phyloP scores from a whole-genome alignment of 192 early-diverging fungal genomes.

The Fimicolochytrium jonesii region DNA sequence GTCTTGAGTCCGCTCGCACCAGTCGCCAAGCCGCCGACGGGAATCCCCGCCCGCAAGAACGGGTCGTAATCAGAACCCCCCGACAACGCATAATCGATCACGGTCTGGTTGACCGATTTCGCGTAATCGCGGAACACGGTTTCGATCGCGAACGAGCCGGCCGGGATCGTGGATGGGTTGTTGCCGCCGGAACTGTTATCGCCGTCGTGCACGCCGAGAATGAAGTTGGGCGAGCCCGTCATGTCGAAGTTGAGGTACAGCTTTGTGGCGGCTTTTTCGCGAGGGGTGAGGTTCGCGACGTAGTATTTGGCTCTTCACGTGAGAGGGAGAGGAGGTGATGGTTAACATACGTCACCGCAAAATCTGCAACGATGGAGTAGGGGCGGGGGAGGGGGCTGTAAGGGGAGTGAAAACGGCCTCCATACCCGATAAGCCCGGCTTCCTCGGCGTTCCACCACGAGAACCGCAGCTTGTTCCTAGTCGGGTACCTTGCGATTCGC shows the following conservation, averaged over 20 bases:
- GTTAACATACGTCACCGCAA: too few relatives aligned
- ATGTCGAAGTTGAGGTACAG: constrained; percentile 42
- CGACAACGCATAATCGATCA: constrained; percentile 24
- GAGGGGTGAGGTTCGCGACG: constrained; percentile 31
- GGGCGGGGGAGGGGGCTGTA: too few relatives aligned
- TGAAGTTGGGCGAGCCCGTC: constrained; percentile 45
- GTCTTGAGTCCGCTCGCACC: constrained; percentile 37
- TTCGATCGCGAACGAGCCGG: constrained; percentile 8
- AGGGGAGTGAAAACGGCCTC: too few relatives aligned
- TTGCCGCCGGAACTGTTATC: not conserved
- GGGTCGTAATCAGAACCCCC: constrained; percentile 35
- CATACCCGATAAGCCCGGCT: constrained; percentile 40
- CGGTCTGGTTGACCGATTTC: constrained; percentile 7
- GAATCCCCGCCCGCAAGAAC: constrained; percentile 33
- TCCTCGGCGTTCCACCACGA: constrained; percentile 38
- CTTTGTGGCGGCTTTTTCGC: constrained; percentile 21
- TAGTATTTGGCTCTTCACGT: constrained; percentile 24
- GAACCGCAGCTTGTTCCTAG: constrained; percentile 35
- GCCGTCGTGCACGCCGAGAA: constrained; percentile 37
- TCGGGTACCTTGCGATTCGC: constrained; percentile 19
- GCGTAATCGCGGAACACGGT: constrained; percentile 32
- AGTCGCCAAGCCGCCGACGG: constrained; percentile 37
- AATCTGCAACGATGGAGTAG: too few relatives aligned
- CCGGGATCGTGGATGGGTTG: not conserved
- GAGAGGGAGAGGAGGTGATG: too few relatives aligned